Evolutionary conservation across 345 rosid species (phyloP), one percentile per base, ranked within the genome.

Genomic region (Brassica incana): DNA sequence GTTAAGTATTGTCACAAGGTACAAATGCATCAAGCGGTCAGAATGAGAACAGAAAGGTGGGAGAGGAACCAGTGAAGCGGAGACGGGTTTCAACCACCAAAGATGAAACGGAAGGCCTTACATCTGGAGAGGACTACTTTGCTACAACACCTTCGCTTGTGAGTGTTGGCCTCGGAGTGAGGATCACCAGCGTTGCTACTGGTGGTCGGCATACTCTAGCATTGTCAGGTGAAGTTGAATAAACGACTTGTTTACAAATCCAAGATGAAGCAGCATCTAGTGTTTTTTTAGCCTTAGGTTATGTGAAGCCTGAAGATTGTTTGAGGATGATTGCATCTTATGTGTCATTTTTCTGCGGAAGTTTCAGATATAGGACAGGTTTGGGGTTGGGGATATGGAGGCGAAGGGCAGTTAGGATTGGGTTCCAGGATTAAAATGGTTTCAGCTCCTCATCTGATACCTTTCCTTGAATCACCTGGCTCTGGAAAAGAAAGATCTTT

Each of bases 331-430:
- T 82, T 86, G 84, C 82, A 73, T 83, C 81, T 86, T 85, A 83
- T 84, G 84, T 84, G 80, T 87, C 89, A 79, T 91, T 73, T 85
- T 86, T 85, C 87, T 89, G 80, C 88, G 84, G 73, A 84, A 84
- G 92, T 88, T 93, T 86, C 95, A 93, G 95, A 91, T 91, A 71
- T 87, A 80, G 98, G 97, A 81, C 97, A 93, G 91, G 95, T 93
- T 32, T 93, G 95, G 98, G 97, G 97, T 83, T 91, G 98, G 98
- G 98, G 97, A 85, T 91, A 91, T 82, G 97, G 97, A 84, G 98
- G 97, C 15, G 97, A 93, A 85, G 97, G 98, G 69, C 97, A 91
- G 79, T 87, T 93, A 58, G 98, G 97, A 81, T 75, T 91, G 89
- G 98, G 95, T 52, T 85, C 97, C 35, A 84, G 90, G 78, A 85